Percentiles rank a stretch among this genome's conserved stretches.
phyloP scores from a whole-genome alignment of 1,284 basidiomycete species.

The Malassezia globosa region DNA sequence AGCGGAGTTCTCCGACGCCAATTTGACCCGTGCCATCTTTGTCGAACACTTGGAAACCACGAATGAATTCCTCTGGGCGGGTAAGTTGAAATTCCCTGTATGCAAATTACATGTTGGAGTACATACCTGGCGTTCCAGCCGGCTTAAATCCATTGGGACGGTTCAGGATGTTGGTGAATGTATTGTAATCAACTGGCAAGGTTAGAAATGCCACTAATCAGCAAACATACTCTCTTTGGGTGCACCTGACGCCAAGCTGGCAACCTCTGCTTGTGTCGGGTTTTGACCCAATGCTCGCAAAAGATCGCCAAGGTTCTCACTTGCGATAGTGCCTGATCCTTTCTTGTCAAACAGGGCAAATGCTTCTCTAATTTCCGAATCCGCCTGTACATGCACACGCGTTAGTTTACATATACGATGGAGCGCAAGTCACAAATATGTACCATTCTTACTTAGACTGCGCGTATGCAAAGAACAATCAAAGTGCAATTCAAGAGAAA shows the following conservation, averaged over 20 bases:
- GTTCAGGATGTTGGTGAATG: constrained; percentile 80
- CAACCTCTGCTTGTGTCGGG: constrained; percentile 91
- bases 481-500: too few relatives aligned
- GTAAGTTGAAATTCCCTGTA: background rate
- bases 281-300: constrained; percentile 91
- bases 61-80: constrained; percentile 82
- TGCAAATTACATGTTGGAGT: too few relatives aligned
- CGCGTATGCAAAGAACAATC: too few relatives aligned
- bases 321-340: constrained; percentile 75
- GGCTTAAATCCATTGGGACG: constrained; percentile 93
- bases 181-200: constrained; percentile 50
- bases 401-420: too few relatives aligned
- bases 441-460: too few relatives aligned
- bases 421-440: too few relatives aligned
- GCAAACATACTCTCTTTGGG: constrained; percentile 55
- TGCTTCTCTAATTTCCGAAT: constrained; percentile 62
- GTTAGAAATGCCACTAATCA: constrained; percentile 8
- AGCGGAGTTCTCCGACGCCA: constrained; percentile 77
- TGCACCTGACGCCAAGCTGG: constrained; percentile 63
- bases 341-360: constrained; percentile 97
- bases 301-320: constrained; percentile 85
- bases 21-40: constrained; percentile 96
- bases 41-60: constrained; percentile 98
- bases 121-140: constrained; percentile 47
- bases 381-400: constrained; percentile 19